Base-by-base conservation (phyloP, 148 eudicot genomes). In the Rhododendron ovatum region DNA sequence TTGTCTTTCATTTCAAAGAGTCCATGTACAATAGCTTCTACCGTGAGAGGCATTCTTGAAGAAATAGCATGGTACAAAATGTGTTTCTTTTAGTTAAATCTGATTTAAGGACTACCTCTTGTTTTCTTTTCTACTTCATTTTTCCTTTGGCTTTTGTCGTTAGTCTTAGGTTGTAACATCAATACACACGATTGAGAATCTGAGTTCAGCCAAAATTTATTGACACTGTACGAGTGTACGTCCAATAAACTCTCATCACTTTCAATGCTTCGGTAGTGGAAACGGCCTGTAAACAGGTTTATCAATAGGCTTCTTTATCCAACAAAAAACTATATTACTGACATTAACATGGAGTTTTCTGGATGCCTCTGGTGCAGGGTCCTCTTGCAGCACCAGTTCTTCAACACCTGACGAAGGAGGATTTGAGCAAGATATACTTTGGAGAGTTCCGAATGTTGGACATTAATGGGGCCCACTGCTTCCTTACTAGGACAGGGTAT, bases 361-460 rank as follows among this genome's bases (percentile, higher is more conserved):
- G 85, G 15, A 43, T 41, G 82, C n/a, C 35, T 74, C 24, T 89
- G 86, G 86, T 86, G 91, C 91, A 97, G 99, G 99, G 99, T 81
- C 99, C 99, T 78, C 99, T 95, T 88, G 95, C 99, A 80, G 99
- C 94, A 43, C 91, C 98, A 63, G 95, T 90, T 91, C 98, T 97
- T 86, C 99, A 97, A 83, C 90, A 93, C 33, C 89, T 95, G 90
- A 97, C 98, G 2, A 94, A 97, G 87, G 97, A 88, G 55, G 98
- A 97, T 84, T 89, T 97, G 84, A 95, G 96, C 95, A 97, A 97
- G 92, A 28, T 94, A 48, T 97, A 97, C 95, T 97, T 97, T 84
- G 97, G 99, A 82, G 91, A 90, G 57, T 97, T 97, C 82, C 85
- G 86, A 74, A 89, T 90, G 73, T 65, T 94, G 85, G 98, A 97